A percentile compares a stretch with the other conserved stretches of the same genome.
Conservation (phyloP, 805 yeast genomes). For the Dipodascus geniculatus region DNA sequence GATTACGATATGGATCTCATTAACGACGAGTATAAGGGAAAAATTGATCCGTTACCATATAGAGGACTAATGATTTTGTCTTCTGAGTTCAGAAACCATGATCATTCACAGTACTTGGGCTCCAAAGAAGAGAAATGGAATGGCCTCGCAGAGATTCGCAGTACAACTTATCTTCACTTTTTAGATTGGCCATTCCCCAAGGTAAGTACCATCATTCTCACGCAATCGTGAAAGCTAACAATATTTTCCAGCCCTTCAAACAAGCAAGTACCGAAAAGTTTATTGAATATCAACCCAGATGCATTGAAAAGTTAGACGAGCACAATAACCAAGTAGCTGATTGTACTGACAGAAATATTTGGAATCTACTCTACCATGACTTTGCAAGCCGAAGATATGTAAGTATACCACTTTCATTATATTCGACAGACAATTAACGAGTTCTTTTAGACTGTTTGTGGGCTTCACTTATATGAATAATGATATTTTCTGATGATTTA, state of each 20-base stretch:
- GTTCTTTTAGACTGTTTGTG: too few species aligned
- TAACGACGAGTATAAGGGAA: constrained; percentile 1
- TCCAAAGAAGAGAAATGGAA: constrained; percentile 35
- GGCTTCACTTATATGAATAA: neutral
- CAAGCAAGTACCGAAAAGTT: neutral
- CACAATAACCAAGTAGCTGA: neutral
- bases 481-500: too few species aligned
- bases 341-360: neutral
- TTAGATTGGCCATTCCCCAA: constrained; percentile 57
- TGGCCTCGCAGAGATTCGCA: constrained; percentile 19
- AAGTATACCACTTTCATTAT: neutral
- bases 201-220: constrained; percentile 39
- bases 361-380: neutral
- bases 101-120: constrained; percentile 32
- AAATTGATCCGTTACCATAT: neutral
- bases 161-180: constrained; percentile 43
- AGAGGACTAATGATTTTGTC: constrained; percentile 26
- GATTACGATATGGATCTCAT: constrained; percentile 46
- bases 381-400: neutral
- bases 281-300: neutral
- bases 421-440: neutral
- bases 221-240: neutral
- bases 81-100: constrained; percentile 33
- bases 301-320: neutral
- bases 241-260: neutral